Evolutionary conservation across 768 basidiomycete genomes (phyloP), one percentile per base, ranked within the genome.

Genomic region (Boletus eberwhitei): DNA sequence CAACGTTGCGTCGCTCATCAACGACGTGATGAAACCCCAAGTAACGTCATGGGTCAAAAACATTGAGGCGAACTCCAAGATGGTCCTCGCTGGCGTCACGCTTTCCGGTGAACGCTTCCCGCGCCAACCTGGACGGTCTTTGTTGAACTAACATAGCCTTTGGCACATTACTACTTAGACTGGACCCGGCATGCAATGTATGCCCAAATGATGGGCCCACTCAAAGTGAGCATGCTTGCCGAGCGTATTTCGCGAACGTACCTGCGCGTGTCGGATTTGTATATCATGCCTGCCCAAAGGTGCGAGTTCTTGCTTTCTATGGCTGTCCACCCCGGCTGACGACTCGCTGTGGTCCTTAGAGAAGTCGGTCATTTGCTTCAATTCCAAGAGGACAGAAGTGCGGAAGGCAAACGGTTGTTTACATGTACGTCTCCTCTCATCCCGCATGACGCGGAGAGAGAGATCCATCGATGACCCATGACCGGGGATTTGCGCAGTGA

Each of bases 151-250:
- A 44, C 17, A 12, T 31, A 12, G 1, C 11, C 24, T 17, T 38
- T n/a, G 36, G 13, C 9, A 21, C 36, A 7, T 24, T 29, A 32
- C 31, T 17, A 14, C 17, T 14, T 32, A 50, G 59, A 63, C 21
- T 63, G 54, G 61, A 5, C 61, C 1, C 57, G 46, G 2, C 61
- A 59, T 42, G 57, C 58, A 8, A 63, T 63, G 62, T 63, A 63
- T 9, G 43, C 57, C 12, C 62, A 63, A 40, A 63, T 63, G 62
- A 63, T 63, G 57, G 52, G 54, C 17, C 61, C 62, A 17, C 61
- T 63, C 35, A 63, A 63, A 54, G 61, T 63, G 53, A 63, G 61
- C 50, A 63, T 63, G 61, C 61, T 63, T 7, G 52, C 58, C 0
- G 54, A 63, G 24, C 61, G 61, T 5, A 63, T 63, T 29, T 59